A percentile compares a stretch with the other conserved stretches of the same genome.
These are phyloP conservation scores for Mycena venus DNA, from an alignment of 768 basidiomycete genomes.

Conservation along the genomic window DNA sequence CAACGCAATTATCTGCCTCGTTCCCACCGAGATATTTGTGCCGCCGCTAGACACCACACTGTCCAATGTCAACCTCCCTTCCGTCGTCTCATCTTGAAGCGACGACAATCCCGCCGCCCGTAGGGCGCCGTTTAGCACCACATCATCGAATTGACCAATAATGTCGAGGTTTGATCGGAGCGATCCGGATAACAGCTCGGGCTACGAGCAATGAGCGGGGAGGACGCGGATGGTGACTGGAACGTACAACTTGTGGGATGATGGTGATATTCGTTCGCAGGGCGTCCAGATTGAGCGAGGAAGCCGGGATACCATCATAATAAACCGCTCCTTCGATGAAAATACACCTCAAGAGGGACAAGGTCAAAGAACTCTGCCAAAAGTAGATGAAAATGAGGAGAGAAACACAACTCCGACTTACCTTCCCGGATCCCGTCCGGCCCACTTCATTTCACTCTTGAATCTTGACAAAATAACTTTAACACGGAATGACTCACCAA, in stretches of 20 bases:
- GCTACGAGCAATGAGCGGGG: constrained; percentile 20
- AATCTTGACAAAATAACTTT: not conserved
- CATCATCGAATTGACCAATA: constrained; percentile 59
- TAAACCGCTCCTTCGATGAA: constrained; percentile 68
- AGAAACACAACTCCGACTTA: not conserved
- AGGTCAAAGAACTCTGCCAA: not conserved
- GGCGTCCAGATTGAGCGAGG: constrained; percentile 64
- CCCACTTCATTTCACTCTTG: not conserved
- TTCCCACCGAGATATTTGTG: constrained; percentile 53
- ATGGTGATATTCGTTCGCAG: constrained; percentile 72
- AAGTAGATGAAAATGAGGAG: not conserved
- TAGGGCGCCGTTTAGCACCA: constrained; percentile 48
- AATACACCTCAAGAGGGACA: constrained; percentile 60
- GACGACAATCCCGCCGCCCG: constrained; percentile 48
- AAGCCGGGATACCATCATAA: constrained; percentile 66
- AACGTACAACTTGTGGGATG: constrained; percentile 62
- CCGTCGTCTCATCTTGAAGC: constrained; percentile 49
- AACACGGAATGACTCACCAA: constrained; percentile 44
- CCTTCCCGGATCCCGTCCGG: not conserved
- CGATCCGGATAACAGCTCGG: constrained; percentile 56
- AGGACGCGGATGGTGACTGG: not conserved
- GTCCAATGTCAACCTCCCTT: constrained; percentile 43
- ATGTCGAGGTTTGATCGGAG: constrained; percentile 63
- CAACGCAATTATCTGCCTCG: constrained; percentile 60
- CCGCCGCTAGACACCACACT: constrained; percentile 45